Evolutionary conservation across 306 rosid genomes (phyloP).

Genomic region (Casuarina equisetifolia): DNA sequence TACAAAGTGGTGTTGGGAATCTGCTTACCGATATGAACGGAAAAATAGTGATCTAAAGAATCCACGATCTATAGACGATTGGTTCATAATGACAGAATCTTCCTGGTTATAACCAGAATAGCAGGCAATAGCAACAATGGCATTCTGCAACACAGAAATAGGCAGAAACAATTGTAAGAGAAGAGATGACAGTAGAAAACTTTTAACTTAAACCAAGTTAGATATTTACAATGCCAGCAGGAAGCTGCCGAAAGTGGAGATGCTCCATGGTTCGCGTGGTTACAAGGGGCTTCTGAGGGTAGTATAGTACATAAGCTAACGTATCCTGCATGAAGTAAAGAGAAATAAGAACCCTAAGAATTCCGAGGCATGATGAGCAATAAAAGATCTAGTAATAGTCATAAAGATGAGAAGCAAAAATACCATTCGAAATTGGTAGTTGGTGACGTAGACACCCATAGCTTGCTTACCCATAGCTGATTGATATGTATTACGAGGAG

Average conservation of each 20-base stretch:
- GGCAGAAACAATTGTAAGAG: constrained; percentile 11
- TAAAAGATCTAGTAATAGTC: constrained; percentile 8
- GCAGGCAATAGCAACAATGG: constrained; percentile 94
- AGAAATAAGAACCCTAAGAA: constrained; percentile 20
- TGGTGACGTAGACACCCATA: constrained; percentile 96
- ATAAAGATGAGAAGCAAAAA: constrained; percentile 17
- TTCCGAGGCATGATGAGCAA: constrained; percentile 7
- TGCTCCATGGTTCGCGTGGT: constrained; percentile 99
- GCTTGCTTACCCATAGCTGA: constrained; percentile 99
- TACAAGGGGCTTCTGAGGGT: constrained; percentile 97
- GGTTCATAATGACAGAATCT: constrained; percentile 99
- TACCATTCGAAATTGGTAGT: constrained; percentile 99
- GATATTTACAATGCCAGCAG: constrained; percentile 89
- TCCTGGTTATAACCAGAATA: constrained; percentile 98
- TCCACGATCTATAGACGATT: constrained; percentile 91
- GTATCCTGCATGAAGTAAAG: constrained; percentile 59
- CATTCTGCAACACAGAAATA: constrained; percentile 54
- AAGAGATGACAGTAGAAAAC: constrained; percentile 4
- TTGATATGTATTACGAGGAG: constrained; percentile 96
- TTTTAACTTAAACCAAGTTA: background rate
- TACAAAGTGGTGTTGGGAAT: constrained; percentile 13
- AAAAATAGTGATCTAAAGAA: constrained; percentile 91
- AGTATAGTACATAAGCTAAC: constrained; percentile 91
- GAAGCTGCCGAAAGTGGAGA: constrained; percentile 97
- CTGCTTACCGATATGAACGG: constrained; percentile 84